phyloP scores from a whole-genome alignment of 371 early-diverging fungal genomes.

The Haplosporangium sp. region DNA sequence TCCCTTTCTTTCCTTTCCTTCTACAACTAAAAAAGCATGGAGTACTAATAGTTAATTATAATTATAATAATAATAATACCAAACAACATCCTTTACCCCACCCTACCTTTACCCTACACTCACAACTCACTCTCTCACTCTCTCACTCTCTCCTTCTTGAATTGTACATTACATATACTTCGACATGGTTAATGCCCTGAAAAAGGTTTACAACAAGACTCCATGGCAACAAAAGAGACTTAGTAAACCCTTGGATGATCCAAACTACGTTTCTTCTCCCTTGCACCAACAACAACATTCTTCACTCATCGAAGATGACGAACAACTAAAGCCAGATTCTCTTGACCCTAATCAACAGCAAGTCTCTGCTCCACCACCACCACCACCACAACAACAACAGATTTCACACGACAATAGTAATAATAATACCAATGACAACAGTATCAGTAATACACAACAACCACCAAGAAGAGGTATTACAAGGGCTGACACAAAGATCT shows the following conservation, averaged over 20 bases:
- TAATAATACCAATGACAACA: constrained; percentile 2
- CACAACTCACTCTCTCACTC: not conserved
- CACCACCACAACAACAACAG: not conserved
- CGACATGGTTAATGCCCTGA: constrained; percentile 40
- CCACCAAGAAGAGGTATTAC: constrained; percentile 36
- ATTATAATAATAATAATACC: not conserved
- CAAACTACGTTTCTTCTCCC: constrained; percentile 34
- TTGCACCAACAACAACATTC: constrained; percentile 17
- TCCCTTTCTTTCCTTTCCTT: constrained; percentile 9
- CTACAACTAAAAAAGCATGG: no score
- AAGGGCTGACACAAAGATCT: constrained; percentile 53
- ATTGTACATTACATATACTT: not conserved
- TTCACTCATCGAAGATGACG: constrained; percentile 15
- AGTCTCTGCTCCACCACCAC: not conserved
- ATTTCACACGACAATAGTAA: not conserved
- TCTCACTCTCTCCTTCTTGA: not conserved
- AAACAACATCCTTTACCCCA: not conserved
- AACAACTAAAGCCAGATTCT: not conserved
- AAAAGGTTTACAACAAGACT: constrained; percentile 41
- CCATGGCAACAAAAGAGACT: constrained; percentile 50
- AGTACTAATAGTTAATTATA: no score
- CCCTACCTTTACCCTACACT: not conserved
- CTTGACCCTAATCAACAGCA: no score
- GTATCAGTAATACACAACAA: not conserved
- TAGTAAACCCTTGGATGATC: constrained; percentile 41